Conservation (phyloP, 2,329 filamentous ascomycete species). For the Furcasterigmium furcatum region DNA sequence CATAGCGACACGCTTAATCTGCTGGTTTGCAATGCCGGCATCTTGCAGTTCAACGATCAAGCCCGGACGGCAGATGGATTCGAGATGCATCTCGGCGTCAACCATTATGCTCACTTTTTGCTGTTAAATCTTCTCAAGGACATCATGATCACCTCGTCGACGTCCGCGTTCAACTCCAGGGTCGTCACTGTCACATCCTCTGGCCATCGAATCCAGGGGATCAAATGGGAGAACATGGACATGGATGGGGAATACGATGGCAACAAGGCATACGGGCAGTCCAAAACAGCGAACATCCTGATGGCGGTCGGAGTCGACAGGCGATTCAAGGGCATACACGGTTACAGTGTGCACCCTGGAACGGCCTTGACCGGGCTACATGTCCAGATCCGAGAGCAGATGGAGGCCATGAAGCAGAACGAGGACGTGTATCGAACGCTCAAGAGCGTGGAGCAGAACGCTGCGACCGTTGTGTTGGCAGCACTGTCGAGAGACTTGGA, state of each 20-base stretch:
- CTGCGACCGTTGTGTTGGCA: not conserved
- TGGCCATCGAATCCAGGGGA: constrained; percentile 30
- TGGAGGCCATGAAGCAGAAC: not conserved
- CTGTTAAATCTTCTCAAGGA: constrained; percentile 47
- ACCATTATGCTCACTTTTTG: constrained; percentile 52
- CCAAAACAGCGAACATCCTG: constrained; percentile 44
- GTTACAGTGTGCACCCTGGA: not conserved
- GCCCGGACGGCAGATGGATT: constrained; percentile 16
- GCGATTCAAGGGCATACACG: not conserved
- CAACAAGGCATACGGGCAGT: constrained; percentile 34
- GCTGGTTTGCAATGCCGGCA: constrained; percentile 6
- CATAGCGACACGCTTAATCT: constrained; percentile 16
- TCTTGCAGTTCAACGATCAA: constrained; percentile 10
- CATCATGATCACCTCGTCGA: constrained; percentile 32
- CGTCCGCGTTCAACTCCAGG: constrained; percentile 35
- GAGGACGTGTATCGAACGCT: not conserved
- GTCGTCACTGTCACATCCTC: constrained; percentile 41
- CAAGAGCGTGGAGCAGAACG: not conserved
- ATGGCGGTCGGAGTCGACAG: constrained; percentile 42
- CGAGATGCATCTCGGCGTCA: constrained; percentile 44
- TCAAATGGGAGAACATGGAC: constrained; percentile 33
- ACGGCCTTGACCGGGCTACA: not conserved
- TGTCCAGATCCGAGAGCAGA: not conserved
- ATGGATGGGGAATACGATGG: constrained; percentile 19
- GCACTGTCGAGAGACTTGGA: not conserved